Percentiles rank a stretch among this genome's conserved stretches.
These are phyloP conservation scores for Globisporangium megalacanthum DNA, from an alignment of 352 stramenopile genomes.

Conservation along the genomic window DNA sequence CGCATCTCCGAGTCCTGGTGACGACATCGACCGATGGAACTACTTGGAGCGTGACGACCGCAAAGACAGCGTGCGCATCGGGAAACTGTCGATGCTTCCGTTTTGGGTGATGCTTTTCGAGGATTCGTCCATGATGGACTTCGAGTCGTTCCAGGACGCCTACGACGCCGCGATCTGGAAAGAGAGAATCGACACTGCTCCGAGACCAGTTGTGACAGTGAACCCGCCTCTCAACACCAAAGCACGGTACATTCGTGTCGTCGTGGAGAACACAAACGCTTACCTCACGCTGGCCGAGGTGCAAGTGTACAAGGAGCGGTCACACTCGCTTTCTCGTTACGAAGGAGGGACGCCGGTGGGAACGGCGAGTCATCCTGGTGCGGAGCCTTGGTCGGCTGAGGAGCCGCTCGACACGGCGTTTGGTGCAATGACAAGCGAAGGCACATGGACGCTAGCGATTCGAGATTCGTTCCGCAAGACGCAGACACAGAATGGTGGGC, in stretches of 20 bases:
- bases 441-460: slow-evolving; percentile 55
- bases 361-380: slow-evolving; percentile 36
- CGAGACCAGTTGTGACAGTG: slow-evolving; percentile 29
- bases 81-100: slow-evolving; percentile 53
- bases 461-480: slow-evolving; percentile 23
- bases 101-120: slow-evolving; percentile 81
- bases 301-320: slow-evolving; percentile 55
- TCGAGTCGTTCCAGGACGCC: slow-evolving; percentile 56
- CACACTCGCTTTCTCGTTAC: slow-evolving; percentile 56
- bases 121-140: slow-evolving; percentile 36
- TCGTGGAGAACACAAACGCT: slow-evolving; percentile 31
- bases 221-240: slow-evolving; percentile 35
- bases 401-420: slow-evolving; percentile 55
- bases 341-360: slow-evolving; percentile 43
- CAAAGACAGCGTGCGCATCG: slow-evolving; percentile 12
- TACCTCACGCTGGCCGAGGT: slow-evolving; percentile 69
- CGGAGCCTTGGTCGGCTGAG: slow-evolving; percentile 53
- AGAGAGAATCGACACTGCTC: slow-evolving; percentile 22
- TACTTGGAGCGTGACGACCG: slow-evolving; percentile 26
- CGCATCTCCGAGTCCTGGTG: slow-evolving; percentile 23
- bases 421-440: slow-evolving; percentile 37
- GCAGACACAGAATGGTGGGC: slow-evolving; percentile 9
- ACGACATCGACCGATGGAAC: slow-evolving; percentile 32
- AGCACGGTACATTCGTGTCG: slow-evolving; percentile 61
- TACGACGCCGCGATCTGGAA: slow-evolving; percentile 42